Conservation (phyloP, 2,329 filamentous ascomycete species). For the Monilinia polystroma region DNA sequence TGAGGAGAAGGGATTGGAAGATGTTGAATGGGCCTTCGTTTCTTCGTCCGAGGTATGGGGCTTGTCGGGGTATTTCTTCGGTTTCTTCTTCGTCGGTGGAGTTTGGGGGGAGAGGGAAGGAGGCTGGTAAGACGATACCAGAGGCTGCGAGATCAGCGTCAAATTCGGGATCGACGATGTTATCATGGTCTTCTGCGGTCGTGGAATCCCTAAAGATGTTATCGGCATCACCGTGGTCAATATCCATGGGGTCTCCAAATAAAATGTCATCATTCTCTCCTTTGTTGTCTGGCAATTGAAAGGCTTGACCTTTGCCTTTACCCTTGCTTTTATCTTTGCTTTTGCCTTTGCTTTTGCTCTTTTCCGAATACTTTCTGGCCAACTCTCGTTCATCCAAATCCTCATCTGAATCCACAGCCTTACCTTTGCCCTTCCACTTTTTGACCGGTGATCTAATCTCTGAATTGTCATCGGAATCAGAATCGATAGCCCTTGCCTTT, state of each 20-base stretch:
- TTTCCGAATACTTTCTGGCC: background rate
- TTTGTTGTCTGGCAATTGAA: background rate
- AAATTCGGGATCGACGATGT: background rate
- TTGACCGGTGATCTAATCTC: background rate
- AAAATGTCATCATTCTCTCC: background rate
- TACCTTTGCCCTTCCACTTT: slow-evolving; percentile 17
- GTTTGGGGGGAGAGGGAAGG: background rate
- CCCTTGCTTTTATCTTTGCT: background rate
- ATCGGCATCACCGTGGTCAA: background rate
- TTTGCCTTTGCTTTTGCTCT: background rate
- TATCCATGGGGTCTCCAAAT: background rate
- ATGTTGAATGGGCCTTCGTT: slow-evolving; percentile 11
- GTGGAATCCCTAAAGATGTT: background rate
- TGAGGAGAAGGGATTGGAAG: slow-evolving; percentile 2
- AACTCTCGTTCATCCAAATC: slow-evolving; percentile 5
- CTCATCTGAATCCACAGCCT: background rate
- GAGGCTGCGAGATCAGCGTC: background rate
- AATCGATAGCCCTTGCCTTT: background rate
- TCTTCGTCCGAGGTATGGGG: background rate
- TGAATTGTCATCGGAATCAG: background rate
- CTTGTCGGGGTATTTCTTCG: background rate
- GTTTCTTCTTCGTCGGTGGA: background rate
- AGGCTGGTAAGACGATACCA: background rate
- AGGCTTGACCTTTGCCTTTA: background rate
- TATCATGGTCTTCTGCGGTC: background rate